Conservation (phyloP, 2,329 filamentous ascomycete species). For the Colletotrichum liriopes region DNA sequence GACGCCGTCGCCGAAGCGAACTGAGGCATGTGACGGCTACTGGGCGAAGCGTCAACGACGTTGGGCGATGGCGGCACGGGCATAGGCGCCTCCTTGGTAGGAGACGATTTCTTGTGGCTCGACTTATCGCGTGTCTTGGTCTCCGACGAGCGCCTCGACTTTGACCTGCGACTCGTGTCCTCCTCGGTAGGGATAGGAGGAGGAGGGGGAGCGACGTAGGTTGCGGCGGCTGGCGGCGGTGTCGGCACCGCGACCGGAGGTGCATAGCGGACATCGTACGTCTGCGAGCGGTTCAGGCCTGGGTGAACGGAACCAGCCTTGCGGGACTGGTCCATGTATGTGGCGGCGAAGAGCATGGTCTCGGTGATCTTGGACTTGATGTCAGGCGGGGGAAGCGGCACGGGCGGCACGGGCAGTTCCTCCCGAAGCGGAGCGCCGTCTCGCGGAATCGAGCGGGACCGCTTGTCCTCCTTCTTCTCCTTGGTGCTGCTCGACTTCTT, state of each 20-base stretch:
- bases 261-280: slow-evolving; percentile 23
- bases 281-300: slow-evolving; percentile 29
- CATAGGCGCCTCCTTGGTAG: slow-evolving; percentile 30
- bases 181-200: slow-evolving; percentile 38
- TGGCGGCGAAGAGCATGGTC: slow-evolving; percentile 36
- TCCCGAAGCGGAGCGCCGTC: slow-evolving; percentile 17
- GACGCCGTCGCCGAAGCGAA: slow-evolving; percentile 49
- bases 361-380: slow-evolving; percentile 22
- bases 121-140: slow-evolving; percentile 42
- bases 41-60: slow-evolving; percentile 50
- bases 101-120: slow-evolving; percentile 43
- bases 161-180: slow-evolving; percentile 41
- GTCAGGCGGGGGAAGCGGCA: slow-evolving; percentile 22
- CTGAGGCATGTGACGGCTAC: slow-evolving; percentile 48
- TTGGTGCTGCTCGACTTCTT: slow-evolving; percentile 56
- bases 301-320: slow-evolving; percentile 18
- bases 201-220: slow-evolving; percentile 28
- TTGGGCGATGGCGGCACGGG: slow-evolving; percentile 39
- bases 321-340: slow-evolving; percentile 41
- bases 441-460: slow-evolving; percentile 34
- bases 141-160: slow-evolving; percentile 42
- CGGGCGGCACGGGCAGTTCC: slow-evolving; percentile 13
- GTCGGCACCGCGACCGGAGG: slow-evolving; percentile 39
- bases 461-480: slow-evolving; percentile 49
- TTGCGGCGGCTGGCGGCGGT: slow-evolving; percentile 31